phyloP scores from a whole-genome alignment of 805 yeast species.

The Saccharomycopsis sp. region DNA sequence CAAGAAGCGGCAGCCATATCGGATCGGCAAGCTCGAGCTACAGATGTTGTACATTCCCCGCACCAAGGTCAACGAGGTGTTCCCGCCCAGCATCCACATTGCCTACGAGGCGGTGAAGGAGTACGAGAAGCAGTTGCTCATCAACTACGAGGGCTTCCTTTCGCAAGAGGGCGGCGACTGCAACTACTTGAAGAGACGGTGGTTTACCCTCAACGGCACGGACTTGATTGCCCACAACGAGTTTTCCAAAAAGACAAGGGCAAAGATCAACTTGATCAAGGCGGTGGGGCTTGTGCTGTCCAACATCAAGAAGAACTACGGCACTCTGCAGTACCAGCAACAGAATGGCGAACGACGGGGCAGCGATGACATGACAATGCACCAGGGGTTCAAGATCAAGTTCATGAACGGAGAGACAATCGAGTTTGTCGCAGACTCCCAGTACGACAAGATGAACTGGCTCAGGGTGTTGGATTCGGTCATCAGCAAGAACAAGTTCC shows the following conservation, averaged over 20 bases:
- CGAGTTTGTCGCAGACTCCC: constrained; percentile 76
- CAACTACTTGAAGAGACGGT: constrained; percentile 61
- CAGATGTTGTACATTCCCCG: constrained; percentile 66
- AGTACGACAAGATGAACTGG: constrained; percentile 58
- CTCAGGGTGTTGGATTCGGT: constrained; percentile 46
- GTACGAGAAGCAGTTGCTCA: constrained; percentile 28
- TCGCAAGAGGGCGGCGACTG: constrained; percentile 93
- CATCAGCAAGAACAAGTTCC: constrained; percentile 44
- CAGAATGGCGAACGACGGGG: no score
- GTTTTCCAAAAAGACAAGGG: constrained; percentile 54
- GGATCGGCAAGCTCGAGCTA: constrained; percentile 57
- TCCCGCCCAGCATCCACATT: constrained; percentile 61
- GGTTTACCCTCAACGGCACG: constrained; percentile 62
- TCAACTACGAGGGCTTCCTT: constrained; percentile 55
- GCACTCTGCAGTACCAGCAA: constrained; percentile 23
- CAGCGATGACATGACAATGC: constrained; percentile 51
- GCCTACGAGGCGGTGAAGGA: constrained; percentile 37
- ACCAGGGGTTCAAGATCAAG: constrained; percentile 64
- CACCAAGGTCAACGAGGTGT: constrained; percentile 45
- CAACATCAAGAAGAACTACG: constrained; percentile 26
- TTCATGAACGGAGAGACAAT: constrained; percentile 78
- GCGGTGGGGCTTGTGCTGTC: constrained; percentile 34
- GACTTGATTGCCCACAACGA: constrained; percentile 72
- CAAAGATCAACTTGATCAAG: constrained; percentile 66
- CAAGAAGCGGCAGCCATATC: constrained; percentile 40